These are phyloP conservation scores for Saposhnikovia divaricata DNA, from an alignment of 129 eudicot genomes.

Conservation along the genomic window DNA sequence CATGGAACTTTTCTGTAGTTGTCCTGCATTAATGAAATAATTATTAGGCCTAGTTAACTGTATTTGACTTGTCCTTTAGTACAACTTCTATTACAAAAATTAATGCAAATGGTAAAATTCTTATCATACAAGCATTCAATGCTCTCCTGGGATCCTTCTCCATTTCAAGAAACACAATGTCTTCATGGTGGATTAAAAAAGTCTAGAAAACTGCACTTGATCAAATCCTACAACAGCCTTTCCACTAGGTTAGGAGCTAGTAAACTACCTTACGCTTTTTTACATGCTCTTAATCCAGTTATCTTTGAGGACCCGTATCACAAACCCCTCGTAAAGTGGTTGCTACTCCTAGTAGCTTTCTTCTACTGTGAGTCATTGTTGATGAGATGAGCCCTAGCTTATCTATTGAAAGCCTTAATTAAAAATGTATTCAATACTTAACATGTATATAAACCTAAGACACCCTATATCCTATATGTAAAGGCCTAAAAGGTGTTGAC, in stretches of 20 bases:
- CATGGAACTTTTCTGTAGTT: no score
- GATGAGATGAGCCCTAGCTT: neutral
- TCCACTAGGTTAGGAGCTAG: neutral
- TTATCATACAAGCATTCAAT: neutral
- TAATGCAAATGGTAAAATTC: neutral
- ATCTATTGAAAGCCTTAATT: neutral
- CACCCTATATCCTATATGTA: neutral
- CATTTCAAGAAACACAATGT: neutral
- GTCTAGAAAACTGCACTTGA: neutral
- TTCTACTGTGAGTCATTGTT: neutral
- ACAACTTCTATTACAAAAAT: neutral
- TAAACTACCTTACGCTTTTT: neutral
- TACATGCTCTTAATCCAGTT: neutral
- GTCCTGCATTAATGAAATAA: neutral
- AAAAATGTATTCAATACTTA: neutral
- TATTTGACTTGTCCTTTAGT: neutral
- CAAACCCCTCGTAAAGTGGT: neutral
- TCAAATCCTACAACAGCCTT: neutral
- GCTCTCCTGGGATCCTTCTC: neutral
- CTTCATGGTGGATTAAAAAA: neutral
- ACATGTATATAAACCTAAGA: neutral
- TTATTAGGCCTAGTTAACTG: neutral
- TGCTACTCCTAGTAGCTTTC: neutral
- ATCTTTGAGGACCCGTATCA: neutral
- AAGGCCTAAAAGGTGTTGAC: neutral